phyloP scores from a whole-genome alignment of 768 basidiomycete species.

The Suillus weaverae region DNA sequence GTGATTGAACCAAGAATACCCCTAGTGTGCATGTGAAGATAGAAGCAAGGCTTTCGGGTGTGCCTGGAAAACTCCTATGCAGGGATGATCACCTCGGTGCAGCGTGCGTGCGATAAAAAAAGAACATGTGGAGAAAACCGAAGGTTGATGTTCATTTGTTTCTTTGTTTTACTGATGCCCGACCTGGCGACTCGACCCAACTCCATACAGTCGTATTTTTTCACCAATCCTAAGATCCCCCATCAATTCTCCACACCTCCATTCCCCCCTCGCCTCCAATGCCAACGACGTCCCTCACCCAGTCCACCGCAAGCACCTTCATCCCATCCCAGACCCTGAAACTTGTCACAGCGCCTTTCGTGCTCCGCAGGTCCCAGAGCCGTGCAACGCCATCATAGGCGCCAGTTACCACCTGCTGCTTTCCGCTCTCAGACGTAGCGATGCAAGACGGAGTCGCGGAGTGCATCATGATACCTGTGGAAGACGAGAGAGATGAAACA shows the following conservation, averaged over 20 bases:
- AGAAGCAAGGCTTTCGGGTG: not conserved
- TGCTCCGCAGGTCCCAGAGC: constrained; percentile 77
- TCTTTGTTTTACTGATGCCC: not conserved
- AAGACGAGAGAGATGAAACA: constrained; percentile 32
- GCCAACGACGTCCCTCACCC: constrained; percentile 54
- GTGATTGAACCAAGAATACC: not conserved
- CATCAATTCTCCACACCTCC: constrained; percentile 59
- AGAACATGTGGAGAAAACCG: not conserved
- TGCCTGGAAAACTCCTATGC: not conserved
- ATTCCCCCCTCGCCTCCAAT: constrained; percentile 67
- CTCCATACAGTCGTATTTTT: constrained; percentile 1
- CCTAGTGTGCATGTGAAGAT: not conserved
- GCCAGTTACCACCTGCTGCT: constrained; percentile 65
- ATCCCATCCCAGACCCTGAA: constrained; percentile 62
- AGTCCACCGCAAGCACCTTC: constrained; percentile 63
- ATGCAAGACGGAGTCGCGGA: constrained; percentile 69
- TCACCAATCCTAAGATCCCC: constrained; percentile 18
- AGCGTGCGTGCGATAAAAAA: not conserved
- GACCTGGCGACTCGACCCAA: not conserved
- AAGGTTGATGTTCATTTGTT: not conserved
- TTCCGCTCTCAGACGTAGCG: constrained; percentile 16
- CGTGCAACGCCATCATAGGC: constrained; percentile 78
- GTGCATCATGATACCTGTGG: constrained; percentile 52
- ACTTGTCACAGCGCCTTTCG: constrained; percentile 62
- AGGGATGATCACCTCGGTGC: not conserved